phyloP scores from a whole-genome alignment of 768 basidiomycete species.

The Pisolithus marmoratus region DNA sequence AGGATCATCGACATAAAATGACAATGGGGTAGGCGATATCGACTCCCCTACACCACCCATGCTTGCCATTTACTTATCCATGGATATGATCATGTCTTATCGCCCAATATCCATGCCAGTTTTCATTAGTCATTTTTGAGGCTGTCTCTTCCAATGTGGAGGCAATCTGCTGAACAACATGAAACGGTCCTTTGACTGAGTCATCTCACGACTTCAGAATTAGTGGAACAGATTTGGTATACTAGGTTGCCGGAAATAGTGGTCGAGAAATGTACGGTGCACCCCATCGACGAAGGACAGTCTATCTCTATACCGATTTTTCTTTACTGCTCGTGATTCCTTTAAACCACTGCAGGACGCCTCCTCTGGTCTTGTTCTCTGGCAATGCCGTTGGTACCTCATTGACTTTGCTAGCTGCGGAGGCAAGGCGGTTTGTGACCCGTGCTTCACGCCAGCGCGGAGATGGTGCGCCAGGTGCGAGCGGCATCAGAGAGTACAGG shows the following conservation, averaged over 20 bases:
- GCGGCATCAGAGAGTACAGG: constrained; percentile 20
- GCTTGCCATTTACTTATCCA: not conserved
- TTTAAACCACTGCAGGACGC: not conserved
- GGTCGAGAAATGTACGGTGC: no score
- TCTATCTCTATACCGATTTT: not conserved
- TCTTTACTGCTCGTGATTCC: not conserved
- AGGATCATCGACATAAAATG: not conserved
- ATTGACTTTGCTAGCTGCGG: not conserved
- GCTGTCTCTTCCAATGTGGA: no score
- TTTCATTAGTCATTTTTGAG: no score
- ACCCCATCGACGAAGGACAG: no score
- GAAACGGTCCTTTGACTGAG: no score
- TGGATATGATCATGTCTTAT: not conserved
- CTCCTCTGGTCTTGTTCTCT: not conserved
- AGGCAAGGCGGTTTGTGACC: not conserved
- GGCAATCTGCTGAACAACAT: no score
- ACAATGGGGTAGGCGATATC: not conserved
- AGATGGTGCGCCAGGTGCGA: constrained; percentile 13
- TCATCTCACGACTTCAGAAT: no score
- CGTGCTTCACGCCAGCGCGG: not conserved
- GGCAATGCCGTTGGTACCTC: not conserved
- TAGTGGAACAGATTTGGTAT: no score
- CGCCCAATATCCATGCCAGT: not conserved
- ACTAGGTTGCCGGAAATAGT: no score
- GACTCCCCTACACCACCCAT: not conserved